These are phyloP conservation scores for Limonium bicolor DNA, from an alignment of 148 eudicot species.

Conservation along the genomic window DNA sequence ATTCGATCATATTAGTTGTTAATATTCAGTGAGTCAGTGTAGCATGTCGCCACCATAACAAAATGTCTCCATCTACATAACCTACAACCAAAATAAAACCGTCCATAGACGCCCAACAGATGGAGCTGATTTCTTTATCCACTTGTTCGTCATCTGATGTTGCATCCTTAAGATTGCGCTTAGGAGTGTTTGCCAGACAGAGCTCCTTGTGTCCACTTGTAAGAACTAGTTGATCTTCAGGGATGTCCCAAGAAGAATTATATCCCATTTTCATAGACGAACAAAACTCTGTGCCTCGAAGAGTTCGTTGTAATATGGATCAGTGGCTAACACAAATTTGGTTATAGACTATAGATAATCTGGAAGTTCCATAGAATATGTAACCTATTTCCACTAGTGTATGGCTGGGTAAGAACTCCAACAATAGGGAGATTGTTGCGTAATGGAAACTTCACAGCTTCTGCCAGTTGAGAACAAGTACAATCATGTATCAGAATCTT, in stretches of 20 bases:
- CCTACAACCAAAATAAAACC: slow-evolving; percentile 88
- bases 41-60: too few species aligned
- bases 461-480: too few species aligned
- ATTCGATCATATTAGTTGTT: too few species aligned
- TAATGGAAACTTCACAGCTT: slow-evolving; percentile 50
- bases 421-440: slow-evolving; percentile 52
- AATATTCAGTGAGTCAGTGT: too few species aligned
- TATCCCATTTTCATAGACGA: slow-evolving; percentile 74
- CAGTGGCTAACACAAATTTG: background rate
- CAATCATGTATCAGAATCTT: too few species aligned
- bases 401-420: slow-evolving; percentile 85
- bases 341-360: slow-evolving; percentile 9
- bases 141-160: slow-evolving; percentile 26
- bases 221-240: slow-evolving; percentile 47
- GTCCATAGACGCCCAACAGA: slow-evolving; percentile 91
- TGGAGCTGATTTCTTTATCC: slow-evolving; percentile 78
- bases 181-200: slow-evolving; percentile 16
- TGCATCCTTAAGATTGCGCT: slow-evolving; percentile 17
- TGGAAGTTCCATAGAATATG: slow-evolving; percentile 6
- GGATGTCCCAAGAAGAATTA: slow-evolving; percentile 83
- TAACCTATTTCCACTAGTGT: slow-evolving; percentile 60
- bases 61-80: slow-evolving; percentile 89
- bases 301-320: background rate
- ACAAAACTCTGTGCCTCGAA: slow-evolving; percentile 42
- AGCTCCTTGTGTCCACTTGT: slow-evolving; percentile 51